phyloP scores from a whole-genome alignment of 2,329 filamentous ascomycete genomes.

The Podosphaera fusca region DNA sequence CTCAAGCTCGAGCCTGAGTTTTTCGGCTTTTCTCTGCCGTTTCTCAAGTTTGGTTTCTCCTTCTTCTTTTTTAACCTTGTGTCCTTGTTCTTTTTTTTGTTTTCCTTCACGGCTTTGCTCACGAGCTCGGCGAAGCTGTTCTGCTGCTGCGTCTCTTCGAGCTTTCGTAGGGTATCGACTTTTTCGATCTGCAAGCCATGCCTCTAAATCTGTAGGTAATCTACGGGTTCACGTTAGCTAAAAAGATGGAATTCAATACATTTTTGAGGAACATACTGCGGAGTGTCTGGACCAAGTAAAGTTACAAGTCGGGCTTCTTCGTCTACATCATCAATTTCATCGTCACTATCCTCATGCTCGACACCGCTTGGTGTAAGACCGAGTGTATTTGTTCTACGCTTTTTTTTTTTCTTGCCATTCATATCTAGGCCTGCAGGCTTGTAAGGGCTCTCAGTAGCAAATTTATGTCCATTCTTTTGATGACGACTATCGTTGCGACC shows the following conservation, averaged over 20 bases:
- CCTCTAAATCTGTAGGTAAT: constrained; percentile 40
- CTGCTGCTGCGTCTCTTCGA: constrained; percentile 40
- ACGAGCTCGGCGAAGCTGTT: constrained; percentile 19
- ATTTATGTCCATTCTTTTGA: constrained; percentile 11
- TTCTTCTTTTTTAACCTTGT: constrained; percentile 25
- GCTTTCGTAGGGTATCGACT: constrained; percentile 60
- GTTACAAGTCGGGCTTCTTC: constrained; percentile 25
- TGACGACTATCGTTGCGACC: constrained; percentile 14
- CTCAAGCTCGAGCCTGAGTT: constrained; percentile 38
- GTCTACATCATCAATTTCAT: constrained; percentile 41
- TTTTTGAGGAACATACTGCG: constrained; percentile 15
- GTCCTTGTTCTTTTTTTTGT: constrained; percentile 17
- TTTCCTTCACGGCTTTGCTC: constrained; percentile 12
- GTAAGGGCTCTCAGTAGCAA: constrained; percentile 18
- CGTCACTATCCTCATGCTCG: constrained; percentile 34
- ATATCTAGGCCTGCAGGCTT: constrained; percentile 25
- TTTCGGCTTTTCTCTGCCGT: constrained; percentile 32
- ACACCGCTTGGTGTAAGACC: constrained; percentile 36
- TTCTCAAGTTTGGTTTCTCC: constrained; percentile 26
- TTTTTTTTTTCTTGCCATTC: constrained; percentile 36
- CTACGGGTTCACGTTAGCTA: constrained; percentile 17
- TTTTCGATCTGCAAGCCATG: constrained; percentile 62
- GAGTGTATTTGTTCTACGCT: constrained; percentile 47
- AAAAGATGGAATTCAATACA: constrained; percentile 12
- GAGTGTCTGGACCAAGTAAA: constrained; percentile 16